A percentile compares a stretch with the other conserved stretches of the same genome.
Evolutionary conservation across 192 early-diverging fungal genomes (phyloP).

Genomic region (Fimicolochytrium jonesii): DNA sequence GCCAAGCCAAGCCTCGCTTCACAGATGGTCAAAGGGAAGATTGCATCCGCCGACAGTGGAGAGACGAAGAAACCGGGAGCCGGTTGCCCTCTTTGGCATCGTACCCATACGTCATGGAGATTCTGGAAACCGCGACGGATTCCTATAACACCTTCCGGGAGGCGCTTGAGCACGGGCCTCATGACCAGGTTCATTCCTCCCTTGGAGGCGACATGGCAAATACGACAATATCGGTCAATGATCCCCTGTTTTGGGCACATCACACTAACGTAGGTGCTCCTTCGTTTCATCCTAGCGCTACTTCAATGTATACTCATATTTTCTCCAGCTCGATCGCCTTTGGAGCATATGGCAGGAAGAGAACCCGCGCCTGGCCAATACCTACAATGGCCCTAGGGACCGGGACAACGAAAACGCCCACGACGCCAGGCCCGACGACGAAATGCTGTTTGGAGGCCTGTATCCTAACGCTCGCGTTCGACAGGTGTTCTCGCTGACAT

Average conservation of each 20-base stretch:
- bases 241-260: slow-evolving; percentile 44
- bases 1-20: too few species aligned
- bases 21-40: too few species aligned
- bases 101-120: background rate
- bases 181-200: slow-evolving; percentile 14
- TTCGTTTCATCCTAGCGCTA: too few species aligned
- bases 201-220: slow-evolving; percentile 33
- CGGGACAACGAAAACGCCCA: background rate
- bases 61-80: background rate
- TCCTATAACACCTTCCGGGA: slow-evolving; percentile 19
- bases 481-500: background rate
- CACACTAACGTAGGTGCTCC: slow-evolving; percentile 40
- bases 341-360: slow-evolving; percentile 34
- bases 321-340: slow-evolving; percentile 41
- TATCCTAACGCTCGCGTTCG: slow-evolving; percentile 17
- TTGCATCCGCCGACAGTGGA: background rate
- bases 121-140: background rate
- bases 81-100: background rate
- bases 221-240: slow-evolving; percentile 18
- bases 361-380: slow-evolving; percentile 23
- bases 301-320: too few species aligned
- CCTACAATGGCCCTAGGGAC: slow-evolving; percentile 18
- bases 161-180: slow-evolving; percentile 22
- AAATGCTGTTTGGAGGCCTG: slow-evolving; percentile 15
- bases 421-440: slow-evolving; percentile 9